Evolutionary conservation across 1,139 yeast genomes (phyloP).

Genomic region (Diutina rugosa): DNA sequence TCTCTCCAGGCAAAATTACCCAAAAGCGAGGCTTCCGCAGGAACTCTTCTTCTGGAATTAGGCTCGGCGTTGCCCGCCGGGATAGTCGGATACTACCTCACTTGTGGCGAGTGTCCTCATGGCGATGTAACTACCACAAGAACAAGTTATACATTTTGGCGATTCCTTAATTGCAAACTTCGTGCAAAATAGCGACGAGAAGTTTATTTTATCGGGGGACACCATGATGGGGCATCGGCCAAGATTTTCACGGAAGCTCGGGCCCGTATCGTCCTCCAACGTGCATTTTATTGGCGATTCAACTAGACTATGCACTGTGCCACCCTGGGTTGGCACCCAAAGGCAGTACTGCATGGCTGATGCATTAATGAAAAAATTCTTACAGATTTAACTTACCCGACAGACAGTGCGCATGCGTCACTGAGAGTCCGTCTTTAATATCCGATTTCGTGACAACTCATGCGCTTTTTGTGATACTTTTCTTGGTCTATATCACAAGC

Average conservation of each 20-base stretch:
- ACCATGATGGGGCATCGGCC: background rate
- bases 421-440: background rate
- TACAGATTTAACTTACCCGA: background rate
- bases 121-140: too few relatives aligned
- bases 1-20: background rate
- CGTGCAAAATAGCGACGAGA: too few relatives aligned
- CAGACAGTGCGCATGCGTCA: background rate
- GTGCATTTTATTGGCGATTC: background rate
- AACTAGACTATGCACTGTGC: background rate
- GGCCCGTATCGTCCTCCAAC: background rate
- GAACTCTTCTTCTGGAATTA: background rate
- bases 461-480: background rate
- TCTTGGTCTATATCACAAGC: background rate
- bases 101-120: too few relatives aligned
- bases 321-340: background rate
- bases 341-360: background rate
- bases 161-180: too few relatives aligned
- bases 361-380: background rate
- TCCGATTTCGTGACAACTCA: background rate
- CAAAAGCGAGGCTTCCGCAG: background rate
- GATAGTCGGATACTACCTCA: too few relatives aligned
- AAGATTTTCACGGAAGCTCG: background rate
- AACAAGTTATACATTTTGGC: too few relatives aligned
- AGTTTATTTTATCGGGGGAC: too few relatives aligned
- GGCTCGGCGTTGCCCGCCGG: background rate